Evolutionary conservation across 2,329 filamentous ascomycete species (phyloP).

Genomic region (Phaeophleospora eucalypticola): DNA sequence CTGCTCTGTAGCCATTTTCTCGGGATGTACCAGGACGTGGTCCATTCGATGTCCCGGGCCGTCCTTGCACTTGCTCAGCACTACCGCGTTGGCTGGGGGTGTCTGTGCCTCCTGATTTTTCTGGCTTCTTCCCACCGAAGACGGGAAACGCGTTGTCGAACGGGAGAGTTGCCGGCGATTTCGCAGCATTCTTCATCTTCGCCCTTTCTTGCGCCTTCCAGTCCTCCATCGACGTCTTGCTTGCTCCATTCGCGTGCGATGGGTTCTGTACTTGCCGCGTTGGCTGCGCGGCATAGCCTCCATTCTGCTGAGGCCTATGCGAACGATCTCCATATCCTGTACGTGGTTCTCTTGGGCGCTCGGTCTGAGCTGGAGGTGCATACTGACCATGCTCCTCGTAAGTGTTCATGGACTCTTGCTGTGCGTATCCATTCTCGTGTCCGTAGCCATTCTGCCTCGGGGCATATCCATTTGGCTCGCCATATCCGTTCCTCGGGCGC

Average conservation of each 20-base stretch:
- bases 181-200: slow-evolving; percentile 26
- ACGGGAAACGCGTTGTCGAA: slow-evolving; percentile 48
- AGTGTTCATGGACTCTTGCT: background rate
- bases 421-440: background rate
- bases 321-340: background rate
- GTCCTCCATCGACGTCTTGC: slow-evolving; percentile 31
- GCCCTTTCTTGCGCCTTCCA: slow-evolving; percentile 33
- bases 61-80: slow-evolving; percentile 15
- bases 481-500: background rate
- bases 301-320: slow-evolving; percentile 5
- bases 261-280: slow-evolving; percentile 8
- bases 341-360: background rate
- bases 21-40: slow-evolving; percentile 9
- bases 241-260: slow-evolving; percentile 8
- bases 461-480: background rate
- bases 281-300: background rate
- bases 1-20: slow-evolving; percentile 12
- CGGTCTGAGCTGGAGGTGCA: background rate
- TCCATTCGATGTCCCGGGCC: slow-evolving; percentile 9
- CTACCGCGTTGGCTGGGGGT: slow-evolving; percentile 21
- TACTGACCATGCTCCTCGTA: slow-evolving; percentile 1
- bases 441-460: background rate
- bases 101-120: slow-evolving; percentile 12
- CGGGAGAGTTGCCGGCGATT: slow-evolving; percentile 27
- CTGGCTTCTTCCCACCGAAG: slow-evolving; percentile 36